Percentiles rank a stretch among this genome's conserved stretches.
Conservation (phyloP, 2,329 filamentous ascomycete species). For the Chalaropsis thielavioides region DNA sequence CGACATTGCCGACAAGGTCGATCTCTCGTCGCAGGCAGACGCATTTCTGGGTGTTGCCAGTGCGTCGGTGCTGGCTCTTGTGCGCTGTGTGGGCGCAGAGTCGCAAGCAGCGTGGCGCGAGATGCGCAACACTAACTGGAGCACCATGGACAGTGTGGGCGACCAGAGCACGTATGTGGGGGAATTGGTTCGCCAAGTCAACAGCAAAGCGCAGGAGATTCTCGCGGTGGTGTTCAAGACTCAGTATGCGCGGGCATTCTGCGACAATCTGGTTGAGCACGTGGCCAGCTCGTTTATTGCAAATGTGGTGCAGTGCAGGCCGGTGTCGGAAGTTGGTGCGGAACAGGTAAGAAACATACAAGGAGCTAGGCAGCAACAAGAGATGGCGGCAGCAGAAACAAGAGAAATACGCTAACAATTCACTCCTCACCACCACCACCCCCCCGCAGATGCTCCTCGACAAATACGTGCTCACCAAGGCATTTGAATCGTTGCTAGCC, state of each 20-base stretch:
- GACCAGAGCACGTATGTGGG: slow-evolving; percentile 88
- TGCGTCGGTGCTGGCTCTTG: slow-evolving; percentile 68
- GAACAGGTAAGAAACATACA: slow-evolving; percentile 59
- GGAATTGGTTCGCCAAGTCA: slow-evolving; percentile 61
- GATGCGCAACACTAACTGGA: slow-evolving; percentile 95
- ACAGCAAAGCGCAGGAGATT: slow-evolving; percentile 58
- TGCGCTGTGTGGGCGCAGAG: slow-evolving; percentile 66
- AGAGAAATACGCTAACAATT: slow-evolving; percentile 20
- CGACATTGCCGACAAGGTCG: slow-evolving; percentile 60
- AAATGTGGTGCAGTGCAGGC: slow-evolving; percentile 77
- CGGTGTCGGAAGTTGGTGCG: slow-evolving; percentile 83
- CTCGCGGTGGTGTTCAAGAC: slow-evolving; percentile 69
- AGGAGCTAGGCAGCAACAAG: neutral
- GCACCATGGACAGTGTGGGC: slow-evolving; percentile 78
- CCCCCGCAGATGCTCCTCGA: slow-evolving; percentile 71
- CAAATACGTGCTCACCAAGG: slow-evolving; percentile 77
- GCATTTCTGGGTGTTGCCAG: slow-evolving; percentile 91
- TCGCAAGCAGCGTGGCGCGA: slow-evolving; percentile 86
- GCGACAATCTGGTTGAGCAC: slow-evolving; percentile 86
- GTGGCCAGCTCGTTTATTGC: slow-evolving; percentile 64
- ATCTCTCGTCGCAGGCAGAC: slow-evolving; percentile 85
- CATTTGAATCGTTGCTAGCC: slow-evolving; percentile 56
- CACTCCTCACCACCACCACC: neutral
- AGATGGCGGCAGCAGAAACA: neutral
- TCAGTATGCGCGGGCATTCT: slow-evolving; percentile 88